phyloP scores from a whole-genome alignment of 192 early-diverging fungal species.

The Linnemannia elongata region DNA sequence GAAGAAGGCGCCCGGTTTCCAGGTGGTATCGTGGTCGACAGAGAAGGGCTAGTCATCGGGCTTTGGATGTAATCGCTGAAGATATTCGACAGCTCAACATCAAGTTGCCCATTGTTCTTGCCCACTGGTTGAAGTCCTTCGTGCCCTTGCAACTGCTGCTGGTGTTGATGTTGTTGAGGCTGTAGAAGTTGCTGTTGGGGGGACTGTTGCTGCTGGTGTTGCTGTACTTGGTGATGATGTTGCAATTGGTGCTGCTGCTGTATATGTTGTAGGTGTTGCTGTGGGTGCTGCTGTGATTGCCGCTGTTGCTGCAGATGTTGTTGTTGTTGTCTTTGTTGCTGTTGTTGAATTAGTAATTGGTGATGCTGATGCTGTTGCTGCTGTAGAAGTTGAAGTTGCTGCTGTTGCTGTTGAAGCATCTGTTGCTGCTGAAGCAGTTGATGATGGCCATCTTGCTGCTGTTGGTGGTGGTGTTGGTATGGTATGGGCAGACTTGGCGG shows the following conservation, averaged over 20 bases:
- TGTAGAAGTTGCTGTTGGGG: background rate
- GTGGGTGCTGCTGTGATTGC: background rate
- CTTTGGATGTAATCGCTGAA: conserved; percentile 2
- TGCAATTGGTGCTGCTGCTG: background rate
- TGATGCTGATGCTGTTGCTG: background rate
- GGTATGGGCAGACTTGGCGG: background rate
- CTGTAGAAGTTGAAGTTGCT: background rate
- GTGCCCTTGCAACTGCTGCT: background rate
- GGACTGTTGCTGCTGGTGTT: background rate
- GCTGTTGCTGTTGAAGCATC: background rate
- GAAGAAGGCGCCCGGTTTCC: background rate
- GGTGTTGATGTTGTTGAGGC: background rate
- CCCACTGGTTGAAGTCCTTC: background rate
- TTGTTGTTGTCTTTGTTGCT: background rate
- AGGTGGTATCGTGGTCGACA: background rate
- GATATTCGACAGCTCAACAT: background rate
- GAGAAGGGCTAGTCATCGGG: background rate
- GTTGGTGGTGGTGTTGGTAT: background rate
- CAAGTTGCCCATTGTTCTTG: background rate
- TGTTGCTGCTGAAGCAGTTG: background rate
- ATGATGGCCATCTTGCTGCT: background rate
- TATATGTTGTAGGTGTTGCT: background rate
- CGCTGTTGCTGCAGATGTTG: background rate
- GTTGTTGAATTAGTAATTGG: background rate
- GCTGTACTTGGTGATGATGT: conserved; percentile 31